Evolutionary conservation across 2,329 filamentous ascomycete species (phyloP), one percentile per base, ranked within the genome.

Genomic region (Aspergillus melleus): DNA sequence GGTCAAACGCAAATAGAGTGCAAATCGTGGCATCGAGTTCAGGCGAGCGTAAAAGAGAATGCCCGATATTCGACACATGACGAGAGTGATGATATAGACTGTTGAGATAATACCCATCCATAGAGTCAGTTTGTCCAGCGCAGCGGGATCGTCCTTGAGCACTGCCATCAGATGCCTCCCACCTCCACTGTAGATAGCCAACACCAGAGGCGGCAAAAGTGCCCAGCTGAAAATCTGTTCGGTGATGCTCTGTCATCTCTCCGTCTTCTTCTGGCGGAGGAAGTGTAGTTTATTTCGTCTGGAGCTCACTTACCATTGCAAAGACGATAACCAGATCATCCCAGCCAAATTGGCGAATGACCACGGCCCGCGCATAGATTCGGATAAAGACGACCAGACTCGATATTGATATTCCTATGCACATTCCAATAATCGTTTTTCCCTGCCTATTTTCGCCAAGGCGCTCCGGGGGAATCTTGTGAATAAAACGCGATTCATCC

Each of bases 101-200:
- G 67, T 49, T 49, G 66, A 63, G 2, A 61, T 56, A 6, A 63
- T 50, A 9, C 67, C 63, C 29, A 68, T 61, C 66, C 66, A 67
- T 42, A 67, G 61, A 54, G 64, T 66, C 32, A 68, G 58, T 5
- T 49, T 49, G 16, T 63, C 54, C 9, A 65, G 55, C 9, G 50
- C 55, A 26, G 20, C 30, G 5, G 60, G 55, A 12, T 52, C 20
- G 4, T 36, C 32, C 4, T 39, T 36, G 5, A 64, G 11, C 6
- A 66, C 46, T 1, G 60, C 60, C 12, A 12, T 20, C 3, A 67
- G 52, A 52, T 68, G 66, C 4, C 59, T 49, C 6, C 66, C 64
- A n/a, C 55, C 54, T 32, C 65, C 65, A 29, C 66, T 53, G 4
- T 30, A 56, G 16, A 64, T 46, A 24, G 63, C 56, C 58, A 58